A percentile compares a stretch with the other conserved stretches of the same genome.
These are phyloP conservation scores for Fraxinus baroniana DNA, from an alignment of 305 asterid genomes.

Conservation along the genomic window DNA sequence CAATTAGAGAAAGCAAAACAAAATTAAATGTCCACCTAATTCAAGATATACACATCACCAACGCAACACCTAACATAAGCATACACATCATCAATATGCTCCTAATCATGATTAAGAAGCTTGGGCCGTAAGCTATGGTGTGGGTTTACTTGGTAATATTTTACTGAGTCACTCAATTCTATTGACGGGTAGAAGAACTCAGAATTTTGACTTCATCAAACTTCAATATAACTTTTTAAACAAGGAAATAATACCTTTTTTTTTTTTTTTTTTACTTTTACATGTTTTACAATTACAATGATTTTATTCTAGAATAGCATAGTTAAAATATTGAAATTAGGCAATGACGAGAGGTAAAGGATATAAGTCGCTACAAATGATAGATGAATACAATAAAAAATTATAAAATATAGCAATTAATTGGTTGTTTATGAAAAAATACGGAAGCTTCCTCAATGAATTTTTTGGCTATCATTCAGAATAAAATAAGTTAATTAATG, in stretches of 20 bases:
- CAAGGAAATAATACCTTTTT: background rate
- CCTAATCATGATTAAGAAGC: constrained; percentile 10
- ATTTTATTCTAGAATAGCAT: no score
- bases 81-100: constrained; percentile 26
- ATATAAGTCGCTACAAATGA: no score
- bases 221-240: background rate
- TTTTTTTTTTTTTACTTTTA: no score
- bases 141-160: background rate
- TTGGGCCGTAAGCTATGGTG: constrained; percentile 36
- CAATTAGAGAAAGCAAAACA: background rate
- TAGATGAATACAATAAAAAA: background rate
- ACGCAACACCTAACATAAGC: constrained; percentile 28
- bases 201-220: constrained; percentile 19
- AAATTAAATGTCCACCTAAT: constrained; percentile 14
- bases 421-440: no score
- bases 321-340: no score
- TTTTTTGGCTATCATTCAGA: background rate
- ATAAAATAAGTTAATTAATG: background rate
- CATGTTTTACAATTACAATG: no score
- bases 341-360: no score
- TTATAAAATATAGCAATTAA: background rate
- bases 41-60: constrained; percentile 12
- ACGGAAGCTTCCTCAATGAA: background rate
- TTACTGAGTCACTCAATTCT: constrained; percentile 26
- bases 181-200: constrained; percentile 2